Base-by-base conservation (phyloP, 2,329 filamentous ascomycete genomes). In the Colletotrichum siamense region DNA sequence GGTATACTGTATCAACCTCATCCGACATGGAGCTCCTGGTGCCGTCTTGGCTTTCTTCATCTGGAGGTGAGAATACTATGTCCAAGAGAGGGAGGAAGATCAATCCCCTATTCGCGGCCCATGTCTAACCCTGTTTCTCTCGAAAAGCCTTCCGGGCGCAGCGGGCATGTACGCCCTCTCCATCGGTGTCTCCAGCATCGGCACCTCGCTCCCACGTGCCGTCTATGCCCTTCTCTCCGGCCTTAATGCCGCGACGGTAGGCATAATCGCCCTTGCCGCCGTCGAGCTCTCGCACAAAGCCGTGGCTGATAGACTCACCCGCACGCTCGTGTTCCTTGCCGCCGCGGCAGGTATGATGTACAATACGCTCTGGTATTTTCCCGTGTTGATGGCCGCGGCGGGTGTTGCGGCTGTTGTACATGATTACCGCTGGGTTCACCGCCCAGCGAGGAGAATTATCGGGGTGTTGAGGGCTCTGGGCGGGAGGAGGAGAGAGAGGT, bases 321-420 rank as follows among this genome's bases (percentile, higher is more conserved):
- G 92, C 6, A 85, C 92, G 3, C 78, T 94, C 3, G 90, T 94
- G 1, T 91, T 94, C 22, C 80, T 92, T 9, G 89, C 90, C 8
- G 93, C 86, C 1, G 88, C 89, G 26, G 92, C 92, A 0, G 93
- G 92, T 0, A 83, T 95, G 77, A 87, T 92, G 65, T 94, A 94
- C 79, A 93, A 90, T 65, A 89, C 92, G 0, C 83, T 94, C 0
- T 95, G 93, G 93, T 95, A 93, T 78, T 94, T 94, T 67, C 93
- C 93, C 0, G 80, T 91, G 1, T 79, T 94, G 15, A 92, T 94
- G 82, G 78, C 89, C 0, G 78, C 86, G 2, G 90, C 89, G 0
- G 93, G 92, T 1, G 22, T 87, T 2, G 81, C 83, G 0, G 90
- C 90, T 0, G 82, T 91, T 0, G 62, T 89, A 0, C 92, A 89